These are phyloP conservation scores for Alternaria arborescens DNA, from an alignment of 2,329 filamentous ascomycete genomes.

Conservation along the genomic window DNA sequence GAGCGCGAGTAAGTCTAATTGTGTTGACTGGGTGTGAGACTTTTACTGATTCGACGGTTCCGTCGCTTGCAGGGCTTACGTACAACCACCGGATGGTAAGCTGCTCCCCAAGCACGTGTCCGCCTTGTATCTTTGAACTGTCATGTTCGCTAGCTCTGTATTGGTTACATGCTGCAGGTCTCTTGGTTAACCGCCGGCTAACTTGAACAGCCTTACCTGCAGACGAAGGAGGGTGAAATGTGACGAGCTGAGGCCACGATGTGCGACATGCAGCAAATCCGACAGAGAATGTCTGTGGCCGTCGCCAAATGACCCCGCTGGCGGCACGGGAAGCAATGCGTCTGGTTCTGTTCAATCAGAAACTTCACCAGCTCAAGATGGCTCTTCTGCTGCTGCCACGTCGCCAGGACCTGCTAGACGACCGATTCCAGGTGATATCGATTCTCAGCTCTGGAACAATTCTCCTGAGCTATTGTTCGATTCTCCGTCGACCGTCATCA, in stretches of 20 bases:
- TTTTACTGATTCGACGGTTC: constrained; percentile 7
- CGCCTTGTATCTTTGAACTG: background rate
- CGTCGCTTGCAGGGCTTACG: constrained; percentile 46
- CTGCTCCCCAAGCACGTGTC: constrained; percentile 13
- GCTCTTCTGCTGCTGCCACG: constrained; percentile 9
- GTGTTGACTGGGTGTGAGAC: background rate
- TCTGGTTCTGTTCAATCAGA: constrained; percentile 20
- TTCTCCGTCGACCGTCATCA: constrained; percentile 40
- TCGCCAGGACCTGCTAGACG: constrained; percentile 30
- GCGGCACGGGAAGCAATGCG: constrained; percentile 13
- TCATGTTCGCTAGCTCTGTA: background rate
- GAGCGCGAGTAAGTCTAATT: constrained; percentile 41
- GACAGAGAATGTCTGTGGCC: constrained; percentile 55
- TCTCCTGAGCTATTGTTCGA: constrained; percentile 47
- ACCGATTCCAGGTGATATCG: constrained; percentile 30
- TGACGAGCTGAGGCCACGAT: constrained; percentile 58
- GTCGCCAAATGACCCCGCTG: constrained; percentile 19
- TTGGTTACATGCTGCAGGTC: background rate
- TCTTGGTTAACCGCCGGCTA: constrained; percentile 11
- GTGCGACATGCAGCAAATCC: constrained; percentile 56
- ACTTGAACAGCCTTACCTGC: constrained; percentile 52
- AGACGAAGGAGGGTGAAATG: constrained; percentile 61
- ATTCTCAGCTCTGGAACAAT: constrained; percentile 29
- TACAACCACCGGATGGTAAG: constrained; percentile 56
- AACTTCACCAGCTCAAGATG: constrained; percentile 27